Conservation (phyloP, 1,139 yeast species). For the Taphrina communis region DNA sequence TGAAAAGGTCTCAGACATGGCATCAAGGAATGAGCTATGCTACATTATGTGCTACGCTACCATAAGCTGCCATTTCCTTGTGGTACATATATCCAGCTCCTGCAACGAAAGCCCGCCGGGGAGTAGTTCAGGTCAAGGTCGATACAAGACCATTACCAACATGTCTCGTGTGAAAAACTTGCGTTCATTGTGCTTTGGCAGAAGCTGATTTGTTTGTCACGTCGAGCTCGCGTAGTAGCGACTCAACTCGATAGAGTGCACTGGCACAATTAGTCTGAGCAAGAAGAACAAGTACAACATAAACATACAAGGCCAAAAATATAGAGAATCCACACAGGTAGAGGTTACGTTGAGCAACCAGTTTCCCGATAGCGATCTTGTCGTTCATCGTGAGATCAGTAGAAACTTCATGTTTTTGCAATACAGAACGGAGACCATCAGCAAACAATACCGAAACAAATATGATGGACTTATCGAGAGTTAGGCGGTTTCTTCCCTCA, state of each 20-base stretch:
- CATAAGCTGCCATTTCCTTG: too few species aligned
- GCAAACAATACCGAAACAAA: slow-evolving; percentile 32
- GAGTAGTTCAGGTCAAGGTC: too few species aligned
- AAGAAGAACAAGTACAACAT: not conserved
- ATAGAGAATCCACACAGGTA: slow-evolving; percentile 37
- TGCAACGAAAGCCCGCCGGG: too few species aligned
- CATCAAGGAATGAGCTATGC: too few species aligned
- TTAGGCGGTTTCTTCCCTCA: not conserved
- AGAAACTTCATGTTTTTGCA: slow-evolving; percentile 31
- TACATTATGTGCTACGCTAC: too few species aligned
- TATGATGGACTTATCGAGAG: slow-evolving; percentile 21
- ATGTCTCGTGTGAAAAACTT: too few species aligned
- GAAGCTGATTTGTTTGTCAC: slow-evolving; percentile 6
- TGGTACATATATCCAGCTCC: too few species aligned
- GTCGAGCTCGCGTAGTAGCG: slow-evolving; percentile 22
- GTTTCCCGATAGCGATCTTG: slow-evolving; percentile 29
- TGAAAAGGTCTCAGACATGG: too few species aligned
- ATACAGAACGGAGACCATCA: slow-evolving; percentile 33
- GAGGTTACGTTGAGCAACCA: slow-evolving; percentile 35
- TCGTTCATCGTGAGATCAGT: slow-evolving; percentile 36
- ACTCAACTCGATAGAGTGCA: slow-evolving; percentile 24
- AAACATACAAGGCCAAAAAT: slow-evolving; percentile 32
- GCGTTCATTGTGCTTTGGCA: slow-evolving; percentile 13
- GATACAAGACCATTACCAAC: too few species aligned
- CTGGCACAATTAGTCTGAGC: not conserved